Base-by-base conservation (phyloP, 2,329 filamentous ascomycete species). In the Fusarium nygamai region DNA sequence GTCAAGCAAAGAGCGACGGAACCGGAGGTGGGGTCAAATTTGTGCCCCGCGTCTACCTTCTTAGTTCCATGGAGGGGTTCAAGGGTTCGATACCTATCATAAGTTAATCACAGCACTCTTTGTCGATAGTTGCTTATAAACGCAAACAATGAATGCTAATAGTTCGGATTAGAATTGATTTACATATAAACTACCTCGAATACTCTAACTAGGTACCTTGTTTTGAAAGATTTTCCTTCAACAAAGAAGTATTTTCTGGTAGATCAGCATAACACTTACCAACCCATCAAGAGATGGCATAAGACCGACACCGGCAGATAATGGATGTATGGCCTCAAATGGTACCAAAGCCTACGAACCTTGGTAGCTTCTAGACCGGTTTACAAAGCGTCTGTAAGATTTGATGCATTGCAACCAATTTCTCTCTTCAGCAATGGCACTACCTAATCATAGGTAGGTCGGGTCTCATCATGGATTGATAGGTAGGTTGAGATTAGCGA, bases 1-100 rank as follows among this genome's bases (percentile, higher is more conserved):
- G 71, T 79, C 77, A 79, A 79, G 66, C 75, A 78, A 78, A 78
- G 64, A 60, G 38, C 24, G 47, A 59, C 27, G 69, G 51, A 33
- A 60, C 44, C 39, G 60, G 50, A 77, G 69, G 76, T 73, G 74
- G 76, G 74, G 76, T 70, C 38, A 60, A 69, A 68, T 71, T 41
- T 73, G 69, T 78, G 77, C 77, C 77, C 77, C 77, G 67, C 77
- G 74, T 67, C 66, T 22, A 29, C 29, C 22, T 51, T 19, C 27
- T 14, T 39, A 57, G 12, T 33, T 57, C 24, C 17, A 57, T 57
- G 39, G 17, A 58, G 54, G 38, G 54, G 38, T 24, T 51, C 29
- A 50, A 33, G 29, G 47, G 22, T 19, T 47, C 46, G 11, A 12
- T 48, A 33, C 48, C 22, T 13, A 53, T 34, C 31, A 53, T 53